Conservation (phyloP, 1,284 basidiomycete species). For the Cerioporus squamosus region DNA sequence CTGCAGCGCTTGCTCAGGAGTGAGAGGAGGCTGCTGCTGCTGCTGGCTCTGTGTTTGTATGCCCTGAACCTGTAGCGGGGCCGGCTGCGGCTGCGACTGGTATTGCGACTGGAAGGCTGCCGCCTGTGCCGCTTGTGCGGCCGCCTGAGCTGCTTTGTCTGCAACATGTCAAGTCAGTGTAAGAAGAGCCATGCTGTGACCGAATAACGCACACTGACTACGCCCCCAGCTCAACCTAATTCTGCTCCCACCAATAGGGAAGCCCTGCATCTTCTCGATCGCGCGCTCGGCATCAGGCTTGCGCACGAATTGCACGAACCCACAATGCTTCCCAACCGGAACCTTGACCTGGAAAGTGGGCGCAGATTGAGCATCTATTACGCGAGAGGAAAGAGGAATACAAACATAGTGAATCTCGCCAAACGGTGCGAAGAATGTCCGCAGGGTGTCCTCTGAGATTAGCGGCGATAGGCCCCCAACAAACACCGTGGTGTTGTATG, state of each 20-base stretch:
- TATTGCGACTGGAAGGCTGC: conserved; percentile 63
- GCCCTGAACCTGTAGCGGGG: conserved; percentile 12
- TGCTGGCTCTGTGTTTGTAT: conserved; percentile 6
- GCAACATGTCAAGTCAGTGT: conserved; percentile 4
- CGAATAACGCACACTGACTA: conserved; percentile 74
- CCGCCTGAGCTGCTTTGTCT: conserved; percentile 89
- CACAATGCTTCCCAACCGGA: conserved; percentile 93
- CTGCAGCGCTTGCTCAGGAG: conserved; percentile 70
- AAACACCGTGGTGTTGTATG: conserved; percentile 92
- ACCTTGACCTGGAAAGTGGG: conserved; percentile 78
- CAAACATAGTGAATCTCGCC: conserved; percentile 89
- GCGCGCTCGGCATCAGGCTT: conserved; percentile 92
- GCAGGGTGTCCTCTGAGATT: conserved; percentile 86
- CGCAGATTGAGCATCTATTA: conserved; percentile 6
- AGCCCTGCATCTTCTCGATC: conserved; percentile 96
- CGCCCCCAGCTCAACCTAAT: conserved; percentile 94
- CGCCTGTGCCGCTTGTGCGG: conserved; percentile 79
- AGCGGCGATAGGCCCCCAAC: conserved; percentile 87
- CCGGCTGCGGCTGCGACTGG: conserved; percentile 40
- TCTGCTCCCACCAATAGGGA: conserved; percentile 88
- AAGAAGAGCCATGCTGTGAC: no score
- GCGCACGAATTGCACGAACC: conserved; percentile 93
- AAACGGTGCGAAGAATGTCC: conserved; percentile 88
- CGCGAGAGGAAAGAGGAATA: conserved; percentile 7
- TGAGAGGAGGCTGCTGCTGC: conserved; percentile 40